Percentiles rank a stretch among this genome's conserved stretches.
phyloP scores from a whole-genome alignment of 1,139 yeast genomes.

The Saccharomyces hybrid region DNA sequence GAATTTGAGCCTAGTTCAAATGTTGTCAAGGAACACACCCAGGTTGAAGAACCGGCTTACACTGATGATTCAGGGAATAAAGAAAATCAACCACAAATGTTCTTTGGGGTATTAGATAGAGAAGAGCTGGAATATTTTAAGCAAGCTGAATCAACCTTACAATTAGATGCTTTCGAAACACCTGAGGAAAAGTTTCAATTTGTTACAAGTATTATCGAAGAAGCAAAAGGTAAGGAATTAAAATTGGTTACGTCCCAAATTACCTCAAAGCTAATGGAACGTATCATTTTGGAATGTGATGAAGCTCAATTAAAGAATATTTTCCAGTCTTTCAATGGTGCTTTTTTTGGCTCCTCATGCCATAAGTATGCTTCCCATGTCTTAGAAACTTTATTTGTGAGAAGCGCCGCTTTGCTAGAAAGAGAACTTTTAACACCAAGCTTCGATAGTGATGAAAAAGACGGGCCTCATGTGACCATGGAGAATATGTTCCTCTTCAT shows the following conservation, averaged over 20 bases:
- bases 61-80: neutral
- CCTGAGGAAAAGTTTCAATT: conserved; percentile 70
- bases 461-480: conserved; percentile 42
- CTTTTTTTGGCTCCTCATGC: conserved; percentile 66
- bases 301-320: conserved; percentile 58
- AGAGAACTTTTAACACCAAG: conserved; percentile 47
- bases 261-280: conserved; percentile 86
- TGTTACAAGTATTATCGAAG: conserved; percentile 72
- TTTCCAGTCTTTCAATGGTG: conserved; percentile 61
- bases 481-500: conserved; percentile 58
- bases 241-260: conserved; percentile 91
- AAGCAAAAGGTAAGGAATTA: conserved; percentile 81
- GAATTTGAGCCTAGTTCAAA: conserved; percentile 17
- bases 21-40: conserved; percentile 7
- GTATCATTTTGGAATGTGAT: conserved; percentile 62
- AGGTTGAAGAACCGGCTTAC: conserved; percentile 2
- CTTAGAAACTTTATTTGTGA: conserved; percentile 72
- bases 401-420: conserved; percentile 71
- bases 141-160: conserved; percentile 81
- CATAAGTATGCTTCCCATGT: conserved; percentile 95
- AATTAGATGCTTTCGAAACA: conserved; percentile 69
- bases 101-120: conserved; percentile 81
- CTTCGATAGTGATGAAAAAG: conserved; percentile 29
- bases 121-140: conserved; percentile 84
- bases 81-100: conserved; percentile 38